phyloP scores from a whole-genome alignment of 805 yeast species.

The Lachancea sp. region DNA sequence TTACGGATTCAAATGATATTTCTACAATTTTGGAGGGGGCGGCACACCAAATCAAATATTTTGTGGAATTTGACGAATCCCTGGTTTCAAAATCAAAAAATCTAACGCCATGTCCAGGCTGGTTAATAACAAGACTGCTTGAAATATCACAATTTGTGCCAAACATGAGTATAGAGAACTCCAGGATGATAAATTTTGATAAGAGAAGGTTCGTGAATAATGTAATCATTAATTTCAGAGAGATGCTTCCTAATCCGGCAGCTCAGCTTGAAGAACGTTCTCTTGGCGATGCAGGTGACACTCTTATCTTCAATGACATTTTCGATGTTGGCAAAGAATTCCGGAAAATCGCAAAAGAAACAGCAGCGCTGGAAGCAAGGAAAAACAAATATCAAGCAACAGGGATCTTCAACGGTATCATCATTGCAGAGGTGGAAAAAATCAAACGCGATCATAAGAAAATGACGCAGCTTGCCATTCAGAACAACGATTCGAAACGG shows the following conservation, averaged over 20 bases:
- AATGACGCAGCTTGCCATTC: constrained; percentile 34
- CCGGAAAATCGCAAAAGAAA: constrained; percentile 33
- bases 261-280: constrained; percentile 11
- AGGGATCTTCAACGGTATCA: constrained; percentile 41
- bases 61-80: constrained; percentile 32
- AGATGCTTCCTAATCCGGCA: constrained; percentile 31
- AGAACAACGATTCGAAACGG: constrained; percentile 35
- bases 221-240: constrained; percentile 48
- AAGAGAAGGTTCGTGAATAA: constrained; percentile 67
- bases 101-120: constrained; percentile 83
- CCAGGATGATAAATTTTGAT: constrained; percentile 73
- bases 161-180: constrained; percentile 60
- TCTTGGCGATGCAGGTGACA: constrained; percentile 8
- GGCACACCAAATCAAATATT: constrained; percentile 23
- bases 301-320: constrained; percentile 23
- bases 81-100: constrained; percentile 31
- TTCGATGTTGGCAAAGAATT: constrained; percentile 27
- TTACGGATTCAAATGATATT: constrained; percentile 28
- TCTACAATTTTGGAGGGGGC: constrained; percentile 19
- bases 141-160: constrained; percentile 76
- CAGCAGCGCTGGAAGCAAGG: constrained; percentile 40
- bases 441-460: constrained; percentile 46
- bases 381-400: constrained; percentile 33
- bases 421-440: constrained; percentile 47
- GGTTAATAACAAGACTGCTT: constrained; percentile 76